A percentile compares a stretch with the other conserved stretches of the same genome.
Evolutionary conservation across 768 basidiomycete species (phyloP).

Genomic region (Kondoa malvinella): DNA sequence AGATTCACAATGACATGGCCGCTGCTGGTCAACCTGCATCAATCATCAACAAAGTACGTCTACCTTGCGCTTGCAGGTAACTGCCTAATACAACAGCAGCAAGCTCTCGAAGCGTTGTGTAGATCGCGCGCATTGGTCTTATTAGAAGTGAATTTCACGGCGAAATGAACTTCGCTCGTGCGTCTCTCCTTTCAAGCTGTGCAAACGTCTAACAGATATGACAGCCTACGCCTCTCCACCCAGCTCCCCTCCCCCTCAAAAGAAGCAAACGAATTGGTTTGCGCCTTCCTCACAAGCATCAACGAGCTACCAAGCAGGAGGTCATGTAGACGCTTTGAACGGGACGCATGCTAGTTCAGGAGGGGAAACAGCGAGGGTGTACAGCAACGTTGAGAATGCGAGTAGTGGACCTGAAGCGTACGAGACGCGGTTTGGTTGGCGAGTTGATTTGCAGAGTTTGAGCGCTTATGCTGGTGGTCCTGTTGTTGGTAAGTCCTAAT

Average conservation of each 20-base stretch:
- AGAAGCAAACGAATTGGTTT: background rate
- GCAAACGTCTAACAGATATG: background rate
- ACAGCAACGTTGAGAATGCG: background rate
- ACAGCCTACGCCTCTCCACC: background rate
- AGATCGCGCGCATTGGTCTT: too few species aligned
- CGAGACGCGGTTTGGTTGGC: conserved; percentile 15
- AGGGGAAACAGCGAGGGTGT: background rate
- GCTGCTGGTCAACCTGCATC: too few species aligned
- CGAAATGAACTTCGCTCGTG: background rate
- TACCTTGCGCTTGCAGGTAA: too few species aligned
- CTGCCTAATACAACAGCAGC: too few species aligned
- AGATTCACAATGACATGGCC: too few species aligned
- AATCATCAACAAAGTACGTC: too few species aligned
- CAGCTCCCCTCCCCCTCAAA: background rate
- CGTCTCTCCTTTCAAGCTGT: background rate
- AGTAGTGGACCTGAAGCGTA: conserved; percentile 11
- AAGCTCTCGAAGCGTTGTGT: too few species aligned
- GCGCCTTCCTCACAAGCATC: background rate
- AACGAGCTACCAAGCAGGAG: background rate
- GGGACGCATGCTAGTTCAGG: background rate
- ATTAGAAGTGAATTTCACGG: too few species aligned
- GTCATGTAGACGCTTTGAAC: background rate
- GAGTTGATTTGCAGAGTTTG: conserved; percentile 15
- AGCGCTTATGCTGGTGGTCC: conserved; percentile 16
- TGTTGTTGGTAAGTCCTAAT: conserved; percentile 3